phyloP scores from a whole-genome alignment of 139 green algal genomes.

The Volvox reticuliferus region DNA sequence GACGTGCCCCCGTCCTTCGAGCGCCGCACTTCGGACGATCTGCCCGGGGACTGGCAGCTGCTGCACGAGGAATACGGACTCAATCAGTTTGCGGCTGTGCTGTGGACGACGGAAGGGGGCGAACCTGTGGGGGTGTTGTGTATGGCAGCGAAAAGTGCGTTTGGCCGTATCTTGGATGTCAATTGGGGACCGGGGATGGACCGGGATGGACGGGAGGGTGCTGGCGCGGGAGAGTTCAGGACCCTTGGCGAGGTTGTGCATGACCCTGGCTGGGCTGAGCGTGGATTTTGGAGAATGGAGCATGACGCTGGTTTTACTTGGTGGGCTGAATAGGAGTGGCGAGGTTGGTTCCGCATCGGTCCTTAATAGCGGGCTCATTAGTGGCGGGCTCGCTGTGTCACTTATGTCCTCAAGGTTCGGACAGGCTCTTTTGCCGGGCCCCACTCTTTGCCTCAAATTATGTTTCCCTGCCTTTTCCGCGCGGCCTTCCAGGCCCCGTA shows the following conservation, averaged over 20 bases:
- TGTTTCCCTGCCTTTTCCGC: not conserved
- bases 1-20: not conserved
- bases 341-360: too few relatives aligned
- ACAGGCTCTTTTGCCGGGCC: too few relatives aligned
- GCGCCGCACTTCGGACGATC: not conserved
- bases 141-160: constrained; percentile 2
- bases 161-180: not conserved
- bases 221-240: too few relatives aligned
- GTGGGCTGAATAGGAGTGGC: too few relatives aligned
- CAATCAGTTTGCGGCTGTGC: constrained; percentile 4
- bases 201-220: not conserved
- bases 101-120: not conserved
- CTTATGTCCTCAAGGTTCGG: too few relatives aligned
- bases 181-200: not conserved
- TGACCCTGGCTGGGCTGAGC: too few relatives aligned
- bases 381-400: too few relatives aligned
- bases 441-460: too few relatives aligned
- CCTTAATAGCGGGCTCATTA: too few relatives aligned
- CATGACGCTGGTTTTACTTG: too few relatives aligned
- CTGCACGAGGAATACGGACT: not conserved
- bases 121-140: not conserved
- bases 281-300: too few relatives aligned
- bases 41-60: constrained; percentile 26
- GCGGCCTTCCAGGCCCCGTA: not conserved
- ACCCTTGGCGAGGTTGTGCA: too few relatives aligned